Evolutionary conservation across 352 stramenopile genomes (phyloP), one percentile per base, ranked within the genome.

Genomic region (Phytophthora constricta): DNA sequence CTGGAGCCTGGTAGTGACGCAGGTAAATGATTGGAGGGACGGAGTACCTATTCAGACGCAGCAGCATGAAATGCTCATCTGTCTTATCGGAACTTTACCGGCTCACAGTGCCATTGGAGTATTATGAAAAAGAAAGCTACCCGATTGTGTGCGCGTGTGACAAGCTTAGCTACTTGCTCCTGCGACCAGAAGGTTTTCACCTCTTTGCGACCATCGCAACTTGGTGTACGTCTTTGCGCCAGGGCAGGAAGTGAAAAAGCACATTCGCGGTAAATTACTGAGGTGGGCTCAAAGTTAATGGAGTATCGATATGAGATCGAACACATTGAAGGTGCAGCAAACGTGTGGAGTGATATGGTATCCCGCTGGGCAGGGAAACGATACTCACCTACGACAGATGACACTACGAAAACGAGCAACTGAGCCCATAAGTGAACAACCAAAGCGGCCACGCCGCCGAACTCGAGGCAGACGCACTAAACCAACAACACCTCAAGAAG

Each of bases 31-130:
- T 9, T 47, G 39, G 39, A n/a, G 11, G 17, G n/a, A 7, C 39
- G 17, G 5, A 23, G 5, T 8, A 47, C 9, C 9, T 22, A 16
- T 47, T 22, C 11, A 22, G 7, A 16, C 7, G 39, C 39, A 47
- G 17, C 39, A 47, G 17, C 39, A 47, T 20, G 13, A 47, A 47
- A 7, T 22, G 7, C n/a, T 47, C 7, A 47, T 47, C 13, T 47
- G 39, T 47, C 8, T 22, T 7, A 47, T 7, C n/a, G 39, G 39
- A 22, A 47, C 9, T 47, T 22, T 47, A 22, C n/a, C 13, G 39
- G 39, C 5, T n/a, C 39, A 22, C 39, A 22, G n/a, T 11, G 58
- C 46, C 49, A 42, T 55, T 58, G 43, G 31, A 70, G 47, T 22
- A 22, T 47, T 8, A 47, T 22, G 39, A 47, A 16, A 47, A 47